Percentiles rank a stretch among this genome's conserved stretches.
These are phyloP conservation scores for Balamuthia mandrillaris DNA, from an alignment of 208 protist species.

Conservation along the genomic window DNA sequence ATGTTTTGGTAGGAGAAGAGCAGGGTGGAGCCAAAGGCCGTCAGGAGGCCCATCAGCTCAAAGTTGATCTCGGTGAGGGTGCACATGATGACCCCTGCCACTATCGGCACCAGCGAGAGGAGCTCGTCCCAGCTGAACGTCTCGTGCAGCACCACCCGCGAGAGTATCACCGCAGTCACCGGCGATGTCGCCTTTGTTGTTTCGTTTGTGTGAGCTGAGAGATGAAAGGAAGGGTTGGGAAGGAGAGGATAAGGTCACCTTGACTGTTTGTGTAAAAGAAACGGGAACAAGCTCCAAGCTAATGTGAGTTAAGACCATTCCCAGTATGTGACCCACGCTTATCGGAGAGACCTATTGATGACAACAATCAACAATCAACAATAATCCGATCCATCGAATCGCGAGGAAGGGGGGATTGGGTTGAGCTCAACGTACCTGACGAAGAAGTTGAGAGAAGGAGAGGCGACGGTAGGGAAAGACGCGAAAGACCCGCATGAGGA, in stretches of 20 bases:
- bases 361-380: too few species aligned
- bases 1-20: not conserved
- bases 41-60: constrained; percentile 29
- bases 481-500: too few species aligned
- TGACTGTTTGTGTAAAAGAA: constrained; percentile 55
- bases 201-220: not conserved
- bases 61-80: constrained; percentile 45
- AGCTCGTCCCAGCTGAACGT: not conserved
- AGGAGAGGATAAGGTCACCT: not conserved
- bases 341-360: too few species aligned
- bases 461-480: too few species aligned
- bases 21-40: not conserved
- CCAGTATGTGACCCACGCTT: too few species aligned
- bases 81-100: constrained; percentile 43
- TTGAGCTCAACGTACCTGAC: too few species aligned
- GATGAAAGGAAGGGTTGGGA: not conserved
- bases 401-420: too few species aligned
- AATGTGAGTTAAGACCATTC: constrained; percentile 49
- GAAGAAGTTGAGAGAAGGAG: too few species aligned
- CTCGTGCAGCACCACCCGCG: not conserved
- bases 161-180: not conserved
- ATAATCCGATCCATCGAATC: too few species aligned
- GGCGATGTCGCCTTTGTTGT: not conserved
- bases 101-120: constrained; percentile 50
- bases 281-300: constrained; percentile 43